Percentiles rank a stretch among this genome's conserved stretches.
Evolutionary conservation across 257 asterid genomes (phyloP).

Genomic region (Gardenia jasminoides): DNA sequence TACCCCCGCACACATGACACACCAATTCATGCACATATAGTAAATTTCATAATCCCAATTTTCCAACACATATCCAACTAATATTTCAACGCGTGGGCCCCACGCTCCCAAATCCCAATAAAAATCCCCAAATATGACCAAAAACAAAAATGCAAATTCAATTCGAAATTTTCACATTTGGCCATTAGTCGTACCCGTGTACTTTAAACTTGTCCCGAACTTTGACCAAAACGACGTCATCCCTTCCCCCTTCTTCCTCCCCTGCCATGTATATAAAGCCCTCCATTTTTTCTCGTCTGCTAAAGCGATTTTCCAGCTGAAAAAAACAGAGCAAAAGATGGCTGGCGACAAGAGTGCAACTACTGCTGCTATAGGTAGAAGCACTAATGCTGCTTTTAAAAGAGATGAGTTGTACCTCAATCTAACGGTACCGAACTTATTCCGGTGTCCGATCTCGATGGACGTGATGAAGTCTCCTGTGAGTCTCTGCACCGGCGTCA

Average conservation of each 20-base stretch:
- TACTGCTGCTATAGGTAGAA: neutral
- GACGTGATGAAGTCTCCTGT: constrained; percentile 96
- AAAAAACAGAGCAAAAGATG: constrained; percentile 7
- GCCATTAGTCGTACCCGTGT: constrained; percentile 15
- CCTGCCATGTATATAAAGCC: constrained; percentile 18
- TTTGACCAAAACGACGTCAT: constrained; percentile 54
- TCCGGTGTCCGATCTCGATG: constrained; percentile 96
- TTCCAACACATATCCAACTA: neutral
- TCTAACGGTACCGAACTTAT: constrained; percentile 63
- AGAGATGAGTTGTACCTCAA: constrained; percentile 43
- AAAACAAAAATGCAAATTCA: neutral
- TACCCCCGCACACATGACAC: neutral
- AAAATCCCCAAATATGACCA: neutral
- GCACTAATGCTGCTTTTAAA: constrained; percentile 1
- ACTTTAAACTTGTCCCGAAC: constrained; percentile 7
- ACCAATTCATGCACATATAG: neutral
- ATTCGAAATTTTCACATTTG: constrained; percentile 8
- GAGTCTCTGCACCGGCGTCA: constrained; percentile 90
- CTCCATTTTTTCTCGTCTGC: constrained; percentile 18
- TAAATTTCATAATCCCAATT: neutral
- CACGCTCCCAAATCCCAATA: neutral
- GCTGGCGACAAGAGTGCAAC: constrained; percentile 14
- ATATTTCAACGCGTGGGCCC: neutral
- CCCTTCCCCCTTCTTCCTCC: constrained; percentile 3
- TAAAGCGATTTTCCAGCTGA: neutral